A percentile compares a stretch with the other conserved stretches of the same genome.
phyloP scores from a whole-genome alignment of 2,329 filamentous ascomycete genomes.

The Periconia digitata region DNA sequence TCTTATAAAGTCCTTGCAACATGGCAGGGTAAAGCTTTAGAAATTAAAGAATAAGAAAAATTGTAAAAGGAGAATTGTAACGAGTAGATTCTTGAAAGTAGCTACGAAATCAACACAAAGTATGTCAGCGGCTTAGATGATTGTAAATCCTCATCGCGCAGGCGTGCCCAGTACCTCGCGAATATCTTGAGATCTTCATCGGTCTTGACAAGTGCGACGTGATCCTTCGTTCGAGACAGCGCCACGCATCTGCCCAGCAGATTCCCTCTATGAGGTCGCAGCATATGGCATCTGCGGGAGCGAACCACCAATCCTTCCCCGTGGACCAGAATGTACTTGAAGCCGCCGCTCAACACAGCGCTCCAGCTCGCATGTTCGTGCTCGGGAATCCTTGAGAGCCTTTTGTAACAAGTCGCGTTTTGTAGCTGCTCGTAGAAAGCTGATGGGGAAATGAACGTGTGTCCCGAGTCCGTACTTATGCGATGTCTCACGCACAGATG shows the following conservation, averaged over 20 bases:
- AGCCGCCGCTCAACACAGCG: neutral
- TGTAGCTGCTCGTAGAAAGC: neutral
- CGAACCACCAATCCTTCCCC: neutral
- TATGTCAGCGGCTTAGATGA: too few relatives aligned
- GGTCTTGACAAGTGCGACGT: neutral
- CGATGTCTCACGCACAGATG: neutral
- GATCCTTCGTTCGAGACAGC: neutral
- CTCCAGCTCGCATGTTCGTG: neutral
- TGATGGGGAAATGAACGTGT: neutral
- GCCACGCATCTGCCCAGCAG: neutral
- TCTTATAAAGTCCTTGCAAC: neutral
- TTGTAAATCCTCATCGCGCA: too few relatives aligned
- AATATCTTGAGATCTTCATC: neutral
- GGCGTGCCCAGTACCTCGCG: neutral
- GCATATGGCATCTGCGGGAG: neutral
- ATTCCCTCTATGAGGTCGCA: slow-evolving; percentile 1
- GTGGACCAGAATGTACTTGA: neutral
- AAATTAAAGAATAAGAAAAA: neutral
- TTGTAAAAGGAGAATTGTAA: neutral
- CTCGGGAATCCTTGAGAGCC: neutral
- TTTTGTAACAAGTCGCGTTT: neutral
- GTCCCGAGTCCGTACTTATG: neutral
- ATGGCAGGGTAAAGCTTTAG: neutral
- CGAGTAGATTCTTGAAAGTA: neutral
- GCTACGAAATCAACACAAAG: too few relatives aligned